Conservation (phyloP, 345 rosid species). For the Tarenaya hassleriana region DNA sequence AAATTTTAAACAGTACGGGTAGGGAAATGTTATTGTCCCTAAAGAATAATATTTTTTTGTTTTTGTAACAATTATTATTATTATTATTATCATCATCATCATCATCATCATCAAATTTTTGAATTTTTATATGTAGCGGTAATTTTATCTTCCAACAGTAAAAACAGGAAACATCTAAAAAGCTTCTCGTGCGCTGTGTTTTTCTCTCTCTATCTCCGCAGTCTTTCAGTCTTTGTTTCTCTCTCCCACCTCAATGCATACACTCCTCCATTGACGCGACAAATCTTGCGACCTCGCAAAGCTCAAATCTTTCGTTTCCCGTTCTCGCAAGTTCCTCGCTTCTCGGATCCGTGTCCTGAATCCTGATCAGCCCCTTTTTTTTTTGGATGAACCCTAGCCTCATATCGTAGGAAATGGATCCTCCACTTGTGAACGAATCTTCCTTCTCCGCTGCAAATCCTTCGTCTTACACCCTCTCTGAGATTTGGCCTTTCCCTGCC, state of each 20-base stretch:
- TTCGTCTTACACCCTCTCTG: conserved; percentile 69
- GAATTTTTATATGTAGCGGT: too few species aligned
- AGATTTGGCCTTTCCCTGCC: conserved; percentile 77
- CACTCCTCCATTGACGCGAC: conserved; percentile 19
- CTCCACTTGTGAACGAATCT: conserved; percentile 65
- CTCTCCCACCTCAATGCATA: background rate
- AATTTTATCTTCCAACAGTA: too few species aligned
- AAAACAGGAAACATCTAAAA: too few species aligned
- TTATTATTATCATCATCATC: too few species aligned
- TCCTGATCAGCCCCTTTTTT: conserved; percentile 12
- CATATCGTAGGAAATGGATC: conserved; percentile 59
- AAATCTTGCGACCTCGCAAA: conserved; percentile 12
- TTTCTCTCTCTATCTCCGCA: too few species aligned
- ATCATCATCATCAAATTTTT: too few species aligned
- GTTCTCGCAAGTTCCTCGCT: conserved; percentile 18
- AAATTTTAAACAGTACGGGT: too few species aligned
- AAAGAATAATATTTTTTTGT: too few species aligned
- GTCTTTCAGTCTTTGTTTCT: too few species aligned
- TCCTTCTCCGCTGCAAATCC: conserved; percentile 83
- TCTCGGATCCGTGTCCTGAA: conserved; percentile 40
- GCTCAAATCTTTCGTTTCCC: background rate
- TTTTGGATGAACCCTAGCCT: conserved; percentile 7
- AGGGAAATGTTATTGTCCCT: too few species aligned
- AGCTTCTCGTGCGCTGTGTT: too few species aligned
- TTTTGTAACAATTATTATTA: too few species aligned